phyloP scores from a whole-genome alignment of 306 rosid species.

The Vachellia collinsii region DNA sequence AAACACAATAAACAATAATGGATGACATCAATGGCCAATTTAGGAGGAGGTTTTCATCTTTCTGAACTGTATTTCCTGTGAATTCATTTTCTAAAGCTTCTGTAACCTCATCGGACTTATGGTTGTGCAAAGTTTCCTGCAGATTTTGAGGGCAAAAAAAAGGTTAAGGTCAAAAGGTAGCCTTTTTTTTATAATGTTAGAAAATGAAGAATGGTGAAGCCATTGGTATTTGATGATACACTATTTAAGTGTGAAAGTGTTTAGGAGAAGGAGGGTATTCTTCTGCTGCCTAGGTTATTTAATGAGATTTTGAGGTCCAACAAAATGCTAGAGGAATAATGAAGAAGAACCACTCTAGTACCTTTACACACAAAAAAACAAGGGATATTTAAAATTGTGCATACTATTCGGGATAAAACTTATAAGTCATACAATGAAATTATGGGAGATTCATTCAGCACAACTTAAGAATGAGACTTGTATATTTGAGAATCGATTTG shows the following conservation, averaged over 20 bases:
- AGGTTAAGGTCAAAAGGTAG: not conserved
- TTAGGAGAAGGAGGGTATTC: not conserved
- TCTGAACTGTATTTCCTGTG: constrained; percentile 22
- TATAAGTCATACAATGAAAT: no score
- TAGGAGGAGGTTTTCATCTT: constrained; percentile 56
- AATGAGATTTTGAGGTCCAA: no score
- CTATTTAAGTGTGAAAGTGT: not conserved
- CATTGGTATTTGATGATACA: no score
- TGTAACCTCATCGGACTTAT: constrained; percentile 36
- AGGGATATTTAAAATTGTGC: no score
- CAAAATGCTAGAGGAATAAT: not conserved
- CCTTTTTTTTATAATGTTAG: no score
- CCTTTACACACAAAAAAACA: no score
- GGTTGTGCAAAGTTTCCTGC: constrained; percentile 87
- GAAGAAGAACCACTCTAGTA: no score
- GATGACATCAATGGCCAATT: constrained; percentile 93
- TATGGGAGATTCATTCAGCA: no score
- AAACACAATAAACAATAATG: constrained; percentile 44
- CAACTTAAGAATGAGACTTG: no score
- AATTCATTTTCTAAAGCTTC: constrained; percentile 53
- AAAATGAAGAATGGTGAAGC: no score
- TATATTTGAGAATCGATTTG: no score
- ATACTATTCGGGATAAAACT: no score
- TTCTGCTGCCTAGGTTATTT: not conserved
- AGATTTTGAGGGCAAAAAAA: constrained; percentile 9